Base-by-base conservation (phyloP, 345 rosid species). In the Gossypioides kirkii region DNA sequence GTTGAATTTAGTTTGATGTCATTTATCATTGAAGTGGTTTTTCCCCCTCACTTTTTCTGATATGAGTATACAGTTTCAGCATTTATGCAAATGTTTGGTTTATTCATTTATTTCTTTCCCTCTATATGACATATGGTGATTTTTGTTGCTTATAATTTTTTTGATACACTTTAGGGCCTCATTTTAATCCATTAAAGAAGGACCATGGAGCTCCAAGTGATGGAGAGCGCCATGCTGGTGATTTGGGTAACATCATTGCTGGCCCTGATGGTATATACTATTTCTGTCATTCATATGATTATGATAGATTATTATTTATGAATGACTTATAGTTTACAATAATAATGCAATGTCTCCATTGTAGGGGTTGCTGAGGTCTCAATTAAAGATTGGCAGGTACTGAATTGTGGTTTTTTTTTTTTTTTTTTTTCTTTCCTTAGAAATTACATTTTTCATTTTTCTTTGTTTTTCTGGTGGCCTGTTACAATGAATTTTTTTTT, bases 281-380 rank as follows among this genome's bases (percentile, higher is more conserved):
- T 68, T 75, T 54, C 61, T 64, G 13, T 22, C 59, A 8, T 76
- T 25, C 26, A 28, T 49, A 50, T 45, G 41, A 69, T n/a, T 72
- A 28, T 72, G 20, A 69, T 36, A 38, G n/a, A 20, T 61, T 42
- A 55, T 69, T 54, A 36, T 49, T 41, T 8, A 36, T 56, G 52
- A 23, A 69, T 46, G 42, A 49, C 20, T 25, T 28, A 14, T 17
- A 10, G 20, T 64, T 46, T 16, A 49, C 45, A 59, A 55, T 72
- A 36, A 79, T 17, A 55, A 16, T 72, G 55, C 75, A 3, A 60
- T 58, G 72, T 67, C 54, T 56, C 25, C 60, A 54, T 83, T 79
- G 82, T 88, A 94, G 97, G 98, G 78, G 84, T 92, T 83, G 97
- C 98, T 42, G 91, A 86, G 81, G 82, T 94, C 74, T 94, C 92